phyloP scores from a whole-genome alignment of 306 rosid genomes.

The Vicia faba region DNA sequence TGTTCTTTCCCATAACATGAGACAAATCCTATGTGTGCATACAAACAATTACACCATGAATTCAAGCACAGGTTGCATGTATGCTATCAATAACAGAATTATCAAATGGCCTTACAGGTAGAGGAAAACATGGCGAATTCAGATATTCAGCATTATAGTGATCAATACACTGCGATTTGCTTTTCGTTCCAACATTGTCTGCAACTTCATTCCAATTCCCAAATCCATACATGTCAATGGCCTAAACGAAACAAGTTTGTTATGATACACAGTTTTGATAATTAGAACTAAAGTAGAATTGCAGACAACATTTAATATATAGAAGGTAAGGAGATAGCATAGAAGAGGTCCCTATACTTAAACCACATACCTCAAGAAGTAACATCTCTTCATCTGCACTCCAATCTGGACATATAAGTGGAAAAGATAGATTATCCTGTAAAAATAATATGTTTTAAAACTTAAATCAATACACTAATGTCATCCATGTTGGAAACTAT shows the following conservation, averaged over 20 bases:
- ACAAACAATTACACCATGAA: conserved; percentile 35
- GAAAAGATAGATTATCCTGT: conserved; percentile 91
- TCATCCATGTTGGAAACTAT: conserved; percentile 24
- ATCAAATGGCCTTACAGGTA: conserved; percentile 62
- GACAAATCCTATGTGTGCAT: conserved; percentile 71
- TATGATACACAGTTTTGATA: conserved; percentile 17
- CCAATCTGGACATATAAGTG: conserved; percentile 86
- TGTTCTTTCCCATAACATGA: conserved; percentile 78
- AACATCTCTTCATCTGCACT: conserved; percentile 85
- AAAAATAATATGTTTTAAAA: conserved; percentile 20
- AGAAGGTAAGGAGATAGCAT: not conserved
- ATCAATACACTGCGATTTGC: conserved; percentile 69
- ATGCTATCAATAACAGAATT: conserved; percentile 26
- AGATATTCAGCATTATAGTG: conserved; percentile 77
- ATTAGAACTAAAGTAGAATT: conserved; percentile 21
- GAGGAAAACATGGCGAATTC: conserved; percentile 85
- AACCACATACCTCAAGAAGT: conserved; percentile 67
- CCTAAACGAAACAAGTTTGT: conserved; percentile 47
- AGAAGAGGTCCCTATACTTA: conserved; percentile 27
- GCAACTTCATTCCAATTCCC: conserved; percentile 88
- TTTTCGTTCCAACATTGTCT: conserved; percentile 81
- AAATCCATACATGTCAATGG: conserved; percentile 86
- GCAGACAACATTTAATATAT: conserved; percentile 21
- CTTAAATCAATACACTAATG: conserved; percentile 11
- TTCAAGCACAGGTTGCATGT: conserved; percentile 13